Evolutionary conservation across 106 monocot species (phyloP).

Genomic region (Acorus calamus): DNA sequence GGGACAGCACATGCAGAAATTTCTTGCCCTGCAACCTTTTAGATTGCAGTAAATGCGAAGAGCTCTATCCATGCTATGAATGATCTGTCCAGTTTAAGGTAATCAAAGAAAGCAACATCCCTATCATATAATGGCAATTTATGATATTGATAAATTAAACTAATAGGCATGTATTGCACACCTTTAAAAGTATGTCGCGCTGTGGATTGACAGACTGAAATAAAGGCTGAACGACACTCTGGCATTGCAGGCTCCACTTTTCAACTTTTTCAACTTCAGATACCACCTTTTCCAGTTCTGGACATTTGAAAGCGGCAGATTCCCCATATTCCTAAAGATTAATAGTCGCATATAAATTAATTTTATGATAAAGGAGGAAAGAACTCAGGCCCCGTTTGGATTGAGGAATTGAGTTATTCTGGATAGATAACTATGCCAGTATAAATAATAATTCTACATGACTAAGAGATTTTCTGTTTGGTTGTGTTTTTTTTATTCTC

Average conservation of each 20-base stretch:
- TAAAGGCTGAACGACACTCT: slow-evolving; percentile 27
- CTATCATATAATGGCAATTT: too few relatives aligned
- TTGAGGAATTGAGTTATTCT: too few relatives aligned
- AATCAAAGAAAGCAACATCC: too few relatives aligned
- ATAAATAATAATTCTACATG: too few relatives aligned
- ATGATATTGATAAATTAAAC: background rate
- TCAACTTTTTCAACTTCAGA: slow-evolving; percentile 48
- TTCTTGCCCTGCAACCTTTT: slow-evolving; percentile 14
- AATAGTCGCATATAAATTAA: too few relatives aligned
- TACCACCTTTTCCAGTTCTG: slow-evolving; percentile 42
- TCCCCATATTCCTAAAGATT: slow-evolving; percentile 41
- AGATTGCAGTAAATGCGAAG: slow-evolving; percentile 33
- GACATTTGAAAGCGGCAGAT: slow-evolving; percentile 46
- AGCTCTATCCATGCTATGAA: slow-evolving; percentile 40
- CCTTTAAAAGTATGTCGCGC: slow-evolving; percentile 35
- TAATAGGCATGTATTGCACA: slow-evolving; percentile 5
- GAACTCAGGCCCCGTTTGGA: too few relatives aligned
- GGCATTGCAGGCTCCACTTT: slow-evolving; percentile 49
- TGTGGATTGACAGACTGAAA: slow-evolving; percentile 31
- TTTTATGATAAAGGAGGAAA: too few relatives aligned
- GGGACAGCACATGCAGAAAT: slow-evolving; percentile 46
- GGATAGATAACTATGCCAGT: too few relatives aligned
- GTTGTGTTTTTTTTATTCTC: too few relatives aligned
- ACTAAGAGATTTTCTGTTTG: too few relatives aligned
- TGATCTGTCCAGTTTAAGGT: slow-evolving; percentile 25